Conservation (phyloP, 768 basidiomycete genomes). For the Lepiota venenata region DNA sequence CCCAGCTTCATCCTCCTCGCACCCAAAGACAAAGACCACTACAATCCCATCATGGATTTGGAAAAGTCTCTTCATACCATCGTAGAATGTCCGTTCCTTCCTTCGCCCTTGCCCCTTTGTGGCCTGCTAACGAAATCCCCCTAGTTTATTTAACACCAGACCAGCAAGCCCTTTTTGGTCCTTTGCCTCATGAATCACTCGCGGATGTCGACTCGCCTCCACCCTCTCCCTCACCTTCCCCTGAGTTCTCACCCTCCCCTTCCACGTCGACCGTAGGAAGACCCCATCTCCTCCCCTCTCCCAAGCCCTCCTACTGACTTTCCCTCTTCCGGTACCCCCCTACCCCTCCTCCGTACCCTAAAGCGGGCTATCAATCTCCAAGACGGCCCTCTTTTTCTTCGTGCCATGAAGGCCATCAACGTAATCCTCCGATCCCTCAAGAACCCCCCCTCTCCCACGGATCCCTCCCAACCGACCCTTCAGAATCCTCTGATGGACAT, state of each 20-base stretch:
- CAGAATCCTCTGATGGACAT: conserved; percentile 47
- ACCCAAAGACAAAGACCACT: conserved; percentile 84
- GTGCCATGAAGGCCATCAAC: conserved; percentile 62
- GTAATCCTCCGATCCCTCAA: conserved; percentile 59
- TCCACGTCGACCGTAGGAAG: conserved; percentile 26
- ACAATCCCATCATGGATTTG: conserved; percentile 80
- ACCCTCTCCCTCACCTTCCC: conserved; percentile 32
- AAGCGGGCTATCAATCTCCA: conserved; percentile 66
- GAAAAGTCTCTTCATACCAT: conserved; percentile 71
- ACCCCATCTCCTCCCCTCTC: conserved; percentile 24
- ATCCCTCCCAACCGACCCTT: conserved; percentile 41
- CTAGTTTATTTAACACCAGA: conserved; percentile 65
- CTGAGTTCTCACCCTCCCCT: conserved; percentile 32
- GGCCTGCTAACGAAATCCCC: conserved; percentile 12
- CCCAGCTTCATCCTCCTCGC: conserved; percentile 71
- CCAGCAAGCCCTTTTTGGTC: conserved; percentile 66
- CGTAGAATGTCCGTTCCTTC: conserved; percentile 51
- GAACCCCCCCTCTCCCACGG: conserved; percentile 53
- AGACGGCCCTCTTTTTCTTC: conserved; percentile 71
- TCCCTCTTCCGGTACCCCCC: conserved; percentile 20
- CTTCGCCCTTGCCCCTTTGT: conserved; percentile 1
- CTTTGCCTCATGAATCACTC: conserved; percentile 49
- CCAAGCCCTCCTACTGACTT: conserved; percentile 24
- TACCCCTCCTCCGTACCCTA: conserved; percentile 49
- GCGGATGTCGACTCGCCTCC: conserved; percentile 35